Percentiles rank a stretch among this genome's conserved stretches.
phyloP scores from a whole-genome alignment of 345 rosid genomes.

The Combretum micranthum region DNA sequence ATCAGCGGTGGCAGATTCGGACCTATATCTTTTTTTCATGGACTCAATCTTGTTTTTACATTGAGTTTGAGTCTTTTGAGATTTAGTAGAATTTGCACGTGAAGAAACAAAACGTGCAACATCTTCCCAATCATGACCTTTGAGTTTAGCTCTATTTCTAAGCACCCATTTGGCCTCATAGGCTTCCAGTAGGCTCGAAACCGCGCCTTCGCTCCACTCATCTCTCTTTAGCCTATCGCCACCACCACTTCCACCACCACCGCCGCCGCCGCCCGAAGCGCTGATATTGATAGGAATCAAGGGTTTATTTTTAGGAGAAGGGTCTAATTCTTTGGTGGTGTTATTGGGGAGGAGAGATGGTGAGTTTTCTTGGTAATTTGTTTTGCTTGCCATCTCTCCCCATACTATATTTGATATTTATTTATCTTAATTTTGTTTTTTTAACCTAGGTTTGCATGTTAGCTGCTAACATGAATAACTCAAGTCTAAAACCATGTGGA shows the following conservation, averaged over 20 bases:
- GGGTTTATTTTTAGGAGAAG: constrained; percentile 11
- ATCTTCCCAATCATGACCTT: constrained; percentile 97
- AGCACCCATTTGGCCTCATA: constrained; percentile 87
- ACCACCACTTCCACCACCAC: constrained; percentile 19
- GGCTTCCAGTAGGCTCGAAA: constrained; percentile 82
- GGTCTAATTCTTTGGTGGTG: constrained; percentile 19
- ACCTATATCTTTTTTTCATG: constrained; percentile 91
- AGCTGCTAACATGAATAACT: constrained; percentile 26
- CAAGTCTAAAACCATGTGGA: constrained; percentile 1
- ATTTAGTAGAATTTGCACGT: constrained; percentile 52
- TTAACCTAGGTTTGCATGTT: constrained; percentile 3
- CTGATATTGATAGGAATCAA: too few species aligned
- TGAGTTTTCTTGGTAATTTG: constrained; percentile 19
- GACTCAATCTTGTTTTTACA: constrained; percentile 99
- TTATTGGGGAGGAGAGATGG: constrained; percentile 32
- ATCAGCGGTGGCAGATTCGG: constrained; percentile 72
- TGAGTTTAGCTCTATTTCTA: constrained; percentile 86
- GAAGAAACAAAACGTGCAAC: constrained; percentile 73
- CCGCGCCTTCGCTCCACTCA: constrained; percentile 99
- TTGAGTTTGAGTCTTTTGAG: constrained; percentile 90
- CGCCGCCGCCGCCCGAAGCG: constrained; percentile 4
- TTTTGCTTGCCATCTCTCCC: constrained; percentile 53
- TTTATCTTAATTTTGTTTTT: not conserved
- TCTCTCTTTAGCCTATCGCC: constrained; percentile 77
- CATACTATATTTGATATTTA: constrained; percentile 17